Conservation (phyloP, 73 alveolate species). For the Tetrahymena thermophila region DNA sequence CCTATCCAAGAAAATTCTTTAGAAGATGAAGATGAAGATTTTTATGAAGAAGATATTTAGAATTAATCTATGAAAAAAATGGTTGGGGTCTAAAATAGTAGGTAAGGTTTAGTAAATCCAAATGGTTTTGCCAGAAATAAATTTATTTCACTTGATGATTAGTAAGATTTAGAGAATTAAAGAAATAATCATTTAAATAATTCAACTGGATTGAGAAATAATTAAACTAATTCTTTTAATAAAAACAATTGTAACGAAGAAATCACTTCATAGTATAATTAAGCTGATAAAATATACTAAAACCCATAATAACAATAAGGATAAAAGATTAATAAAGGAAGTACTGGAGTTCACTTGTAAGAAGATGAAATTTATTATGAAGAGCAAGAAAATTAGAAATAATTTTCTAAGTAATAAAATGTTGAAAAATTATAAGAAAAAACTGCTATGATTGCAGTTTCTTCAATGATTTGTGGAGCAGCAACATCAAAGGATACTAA, state of each 20-base stretch:
- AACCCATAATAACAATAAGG: not conserved
- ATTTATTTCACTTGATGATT: not conserved
- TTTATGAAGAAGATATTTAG: not conserved
- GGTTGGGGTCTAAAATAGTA: not conserved
- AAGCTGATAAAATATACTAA: not conserved
- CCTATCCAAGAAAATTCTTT: not conserved
- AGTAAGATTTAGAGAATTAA: not conserved
- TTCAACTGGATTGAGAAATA: not conserved
- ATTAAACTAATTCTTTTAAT: too few species aligned
- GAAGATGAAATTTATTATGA: not conserved
- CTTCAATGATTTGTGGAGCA: not conserved
- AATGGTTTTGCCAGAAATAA: not conserved
- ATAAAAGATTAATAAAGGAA: not conserved
- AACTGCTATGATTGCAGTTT: not conserved
- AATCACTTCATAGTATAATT: not conserved
- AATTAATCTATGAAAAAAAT: not conserved
- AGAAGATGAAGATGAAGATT: not conserved
- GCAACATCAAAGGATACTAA: too few species aligned
- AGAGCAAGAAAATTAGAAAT: not conserved
- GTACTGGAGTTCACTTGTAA: not conserved
- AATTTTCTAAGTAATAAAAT: not conserved
- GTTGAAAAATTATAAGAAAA: not conserved
- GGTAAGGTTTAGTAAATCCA: not conserved
- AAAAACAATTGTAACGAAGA: not conserved
- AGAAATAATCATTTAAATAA: not conserved